A percentile compares a stretch with the other conserved stretches of the same genome.
These are phyloP conservation scores for Aspergillus nanangensis DNA, from an alignment of 495 filamentous ascomycete species.

Conservation along the genomic window DNA sequence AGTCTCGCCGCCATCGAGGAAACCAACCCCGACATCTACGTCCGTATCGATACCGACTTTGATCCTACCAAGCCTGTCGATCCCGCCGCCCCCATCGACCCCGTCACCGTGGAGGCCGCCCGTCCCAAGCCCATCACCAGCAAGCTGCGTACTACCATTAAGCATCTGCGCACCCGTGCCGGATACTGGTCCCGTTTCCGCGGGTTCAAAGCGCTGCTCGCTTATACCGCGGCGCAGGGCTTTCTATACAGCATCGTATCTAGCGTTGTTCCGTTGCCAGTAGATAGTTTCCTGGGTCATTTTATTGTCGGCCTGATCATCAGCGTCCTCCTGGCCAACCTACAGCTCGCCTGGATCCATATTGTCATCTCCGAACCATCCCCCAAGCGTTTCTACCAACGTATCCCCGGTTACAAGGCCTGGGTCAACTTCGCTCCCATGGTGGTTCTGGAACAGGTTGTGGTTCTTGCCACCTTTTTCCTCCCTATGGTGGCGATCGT, in stretches of 20 bases:
- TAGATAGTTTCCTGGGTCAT: slow-evolving; percentile 20
- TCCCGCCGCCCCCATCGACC: too few relatives aligned
- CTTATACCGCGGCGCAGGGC: slow-evolving; percentile 24
- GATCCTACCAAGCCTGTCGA: slow-evolving; percentile 30
- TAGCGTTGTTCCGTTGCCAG: slow-evolving; percentile 19
- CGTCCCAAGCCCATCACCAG: slow-evolving; percentile 52
- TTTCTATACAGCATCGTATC: slow-evolving; percentile 21
- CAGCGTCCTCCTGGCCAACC: slow-evolving; percentile 40
- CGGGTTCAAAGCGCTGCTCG: slow-evolving; percentile 41
- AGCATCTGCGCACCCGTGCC: slow-evolving; percentile 50
- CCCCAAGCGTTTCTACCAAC: slow-evolving; percentile 45
- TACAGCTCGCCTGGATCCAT: slow-evolving; percentile 57
- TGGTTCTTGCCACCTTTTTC: slow-evolving; percentile 31
- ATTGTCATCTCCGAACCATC: slow-evolving; percentile 56
- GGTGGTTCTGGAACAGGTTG: slow-evolving; percentile 36
- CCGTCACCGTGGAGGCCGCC: slow-evolving; percentile 28
- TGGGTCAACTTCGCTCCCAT: slow-evolving; percentile 51
- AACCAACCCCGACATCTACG: slow-evolving; percentile 53
- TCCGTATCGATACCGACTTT: slow-evolving; percentile 37
- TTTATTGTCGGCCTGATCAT: slow-evolving; percentile 30
- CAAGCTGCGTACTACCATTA: slow-evolving; percentile 50
- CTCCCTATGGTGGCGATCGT: slow-evolving; percentile 32
- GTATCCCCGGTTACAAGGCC: slow-evolving; percentile 39
- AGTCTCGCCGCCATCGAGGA: slow-evolving; percentile 60
- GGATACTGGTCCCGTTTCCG: slow-evolving; percentile 57